Evolutionary conservation across 148 eudicot genomes (phyloP).

Genomic region (Rhododendron ferrugineum): DNA sequence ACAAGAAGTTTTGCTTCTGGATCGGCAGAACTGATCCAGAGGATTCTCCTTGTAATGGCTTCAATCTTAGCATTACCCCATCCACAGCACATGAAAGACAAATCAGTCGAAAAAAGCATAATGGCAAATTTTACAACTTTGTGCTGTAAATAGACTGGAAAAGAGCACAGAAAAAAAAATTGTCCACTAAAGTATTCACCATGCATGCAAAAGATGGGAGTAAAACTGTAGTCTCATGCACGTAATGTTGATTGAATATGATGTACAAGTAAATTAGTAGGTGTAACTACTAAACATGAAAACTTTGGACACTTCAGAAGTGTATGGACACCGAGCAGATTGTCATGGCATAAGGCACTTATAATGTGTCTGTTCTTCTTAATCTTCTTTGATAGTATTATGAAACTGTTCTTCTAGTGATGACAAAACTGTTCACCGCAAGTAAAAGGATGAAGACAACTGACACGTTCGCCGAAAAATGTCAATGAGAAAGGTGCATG

Average conservation of each 20-base stretch:
- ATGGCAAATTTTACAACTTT: neutral
- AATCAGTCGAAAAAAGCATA: neutral
- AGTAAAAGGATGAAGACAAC: neutral
- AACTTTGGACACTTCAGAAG: neutral
- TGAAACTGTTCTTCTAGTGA: neutral
- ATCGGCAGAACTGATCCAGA: slow-evolving; percentile 65
- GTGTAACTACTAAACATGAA: neutral
- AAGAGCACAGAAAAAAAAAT: neutral
- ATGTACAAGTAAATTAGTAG: neutral
- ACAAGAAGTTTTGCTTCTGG: slow-evolving; percentile 79
- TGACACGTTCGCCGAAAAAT: neutral
- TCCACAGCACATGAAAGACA: neutral
- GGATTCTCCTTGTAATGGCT: slow-evolving; percentile 85
- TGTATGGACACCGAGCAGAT: neutral
- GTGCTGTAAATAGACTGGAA: neutral
- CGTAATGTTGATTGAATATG: neutral
- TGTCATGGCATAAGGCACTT: neutral
- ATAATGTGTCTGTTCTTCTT: neutral
- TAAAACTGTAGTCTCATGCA: neutral
- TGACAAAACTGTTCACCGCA: neutral
- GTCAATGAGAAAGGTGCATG: neutral
- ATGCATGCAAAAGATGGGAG: neutral
- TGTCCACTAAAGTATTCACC: neutral
- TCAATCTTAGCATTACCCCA: slow-evolving; percentile 46
- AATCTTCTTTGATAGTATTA: neutral